These are phyloP conservation scores for Populus tremula DNA, from an alignment of 345 rosid genomes.

Conservation along the genomic window DNA sequence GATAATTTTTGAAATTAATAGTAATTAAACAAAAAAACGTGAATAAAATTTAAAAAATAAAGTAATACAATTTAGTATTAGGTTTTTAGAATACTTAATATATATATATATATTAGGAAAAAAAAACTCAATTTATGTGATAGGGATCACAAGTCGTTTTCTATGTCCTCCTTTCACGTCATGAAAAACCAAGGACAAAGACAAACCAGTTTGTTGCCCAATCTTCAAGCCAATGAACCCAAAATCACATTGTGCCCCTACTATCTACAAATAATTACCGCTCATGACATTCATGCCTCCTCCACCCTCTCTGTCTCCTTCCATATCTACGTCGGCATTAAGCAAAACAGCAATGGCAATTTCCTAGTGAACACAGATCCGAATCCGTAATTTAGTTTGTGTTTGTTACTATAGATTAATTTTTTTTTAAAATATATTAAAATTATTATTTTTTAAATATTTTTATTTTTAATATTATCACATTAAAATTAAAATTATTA, in stretches of 20 bases:
- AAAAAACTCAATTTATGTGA: too few relatives aligned
- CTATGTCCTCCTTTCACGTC: not conserved
- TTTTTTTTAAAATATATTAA: too few relatives aligned
- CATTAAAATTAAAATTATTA: too few relatives aligned
- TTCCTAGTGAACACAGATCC: not conserved
- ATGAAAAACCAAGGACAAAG: not conserved
- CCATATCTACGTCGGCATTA: not conserved
- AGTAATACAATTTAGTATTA: too few relatives aligned
- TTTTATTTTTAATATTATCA: too few relatives aligned
- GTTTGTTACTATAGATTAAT: too few relatives aligned
- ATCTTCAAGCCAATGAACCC: not conserved
- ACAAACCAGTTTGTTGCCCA: not conserved
- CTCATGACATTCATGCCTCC: not conserved
- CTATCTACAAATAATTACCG: not conserved
- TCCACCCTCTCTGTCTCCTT: not conserved
- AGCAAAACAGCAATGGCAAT: not conserved
- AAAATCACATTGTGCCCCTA: not conserved
- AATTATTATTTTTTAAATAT: too few relatives aligned
- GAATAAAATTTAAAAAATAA: too few relatives aligned
- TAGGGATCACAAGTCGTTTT: not conserved
- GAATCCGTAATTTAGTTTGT: conserved; percentile 3
- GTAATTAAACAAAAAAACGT: too few relatives aligned
- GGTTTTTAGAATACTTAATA: too few relatives aligned
- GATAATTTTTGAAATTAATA: not conserved
- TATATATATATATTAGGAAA: too few relatives aligned